Evolutionary conservation across 2,329 filamentous ascomycete species (phyloP).

Genomic region (Pleomassaria siparia): DNA sequence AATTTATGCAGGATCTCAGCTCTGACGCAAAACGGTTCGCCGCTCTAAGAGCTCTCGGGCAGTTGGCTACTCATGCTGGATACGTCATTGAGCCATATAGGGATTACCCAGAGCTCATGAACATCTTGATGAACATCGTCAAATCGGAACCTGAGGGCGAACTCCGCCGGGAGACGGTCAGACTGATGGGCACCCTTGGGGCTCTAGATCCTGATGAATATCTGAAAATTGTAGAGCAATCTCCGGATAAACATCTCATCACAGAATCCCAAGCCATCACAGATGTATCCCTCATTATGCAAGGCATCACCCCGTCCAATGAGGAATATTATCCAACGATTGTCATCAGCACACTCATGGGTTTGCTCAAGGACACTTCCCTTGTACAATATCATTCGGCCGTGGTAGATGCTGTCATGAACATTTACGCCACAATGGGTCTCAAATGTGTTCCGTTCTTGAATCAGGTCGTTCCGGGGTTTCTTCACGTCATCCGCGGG

Average conservation of each 20-base stretch:
- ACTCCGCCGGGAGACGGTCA: constrained; percentile 90
- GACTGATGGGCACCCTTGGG: constrained; percentile 91
- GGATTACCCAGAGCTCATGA: constrained; percentile 90
- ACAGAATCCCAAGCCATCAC: constrained; percentile 71
- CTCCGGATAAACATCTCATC: constrained; percentile 75
- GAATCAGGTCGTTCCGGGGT: constrained; percentile 90
- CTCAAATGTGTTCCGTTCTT: constrained; percentile 96
- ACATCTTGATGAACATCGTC: constrained; percentile 90
- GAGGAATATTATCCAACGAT: constrained; percentile 99
- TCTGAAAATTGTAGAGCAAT: constrained; percentile 88
- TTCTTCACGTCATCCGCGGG: constrained; percentile 83
- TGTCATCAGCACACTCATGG: constrained; percentile 91
- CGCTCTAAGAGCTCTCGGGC: constrained; percentile 84
- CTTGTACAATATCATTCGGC: constrained; percentile 87
- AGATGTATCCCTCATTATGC: constrained; percentile 98
- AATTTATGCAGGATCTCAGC: constrained; percentile 90
- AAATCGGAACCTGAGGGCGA: constrained; percentile 86
- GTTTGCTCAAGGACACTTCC: constrained; percentile 88
- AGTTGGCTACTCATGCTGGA: constrained; percentile 91
- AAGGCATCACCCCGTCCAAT: constrained; percentile 89
- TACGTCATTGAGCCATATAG: constrained; percentile 97
- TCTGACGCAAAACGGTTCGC: constrained; percentile 89
- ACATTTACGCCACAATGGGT: constrained; percentile 94
- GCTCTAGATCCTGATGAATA: constrained; percentile 96
- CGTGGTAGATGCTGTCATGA: constrained; percentile 97